phyloP scores from a whole-genome alignment of 2,329 filamentous ascomycete genomes.

The Epichloe aotearoae region DNA sequence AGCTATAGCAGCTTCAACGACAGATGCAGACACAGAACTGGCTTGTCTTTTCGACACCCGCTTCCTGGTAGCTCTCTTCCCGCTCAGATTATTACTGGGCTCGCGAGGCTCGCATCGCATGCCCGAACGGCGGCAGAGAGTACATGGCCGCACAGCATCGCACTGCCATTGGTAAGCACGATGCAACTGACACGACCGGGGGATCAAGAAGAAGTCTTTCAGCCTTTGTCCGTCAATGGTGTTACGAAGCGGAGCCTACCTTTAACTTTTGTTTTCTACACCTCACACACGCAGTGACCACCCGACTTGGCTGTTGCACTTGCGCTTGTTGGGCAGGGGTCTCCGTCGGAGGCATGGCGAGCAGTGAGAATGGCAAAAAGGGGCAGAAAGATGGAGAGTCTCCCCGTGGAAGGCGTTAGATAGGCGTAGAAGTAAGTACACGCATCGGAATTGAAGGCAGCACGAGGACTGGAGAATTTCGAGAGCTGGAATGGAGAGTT shows the following conservation, averaged over 20 bases:
- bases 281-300: conserved; percentile 1
- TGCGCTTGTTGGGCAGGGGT: background rate
- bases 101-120: conserved; percentile 2
- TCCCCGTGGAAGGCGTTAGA: background rate
- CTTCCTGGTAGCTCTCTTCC: background rate
- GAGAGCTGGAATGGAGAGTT: too few relatives aligned
- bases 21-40: background rate
- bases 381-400: too few relatives aligned
- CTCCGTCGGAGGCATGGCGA: background rate
- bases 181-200: background rate
- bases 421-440: background rate
- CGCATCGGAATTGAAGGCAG: background rate
- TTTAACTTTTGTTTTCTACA: conserved; percentile 4
- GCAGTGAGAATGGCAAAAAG: too few relatives aligned
- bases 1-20: background rate
- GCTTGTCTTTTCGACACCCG: background rate
- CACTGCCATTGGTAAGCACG: conserved; percentile 1
- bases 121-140: conserved; percentile 2
- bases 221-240: background rate
- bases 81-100: background rate
- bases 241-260: background rate
- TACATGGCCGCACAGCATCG: conserved; percentile 1
- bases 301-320: background rate
- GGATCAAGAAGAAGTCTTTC: background rate
- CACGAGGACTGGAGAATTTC: too few relatives aligned